These are phyloP conservation scores for Sporothrix schenckii DNA, from an alignment of 2,329 filamentous ascomycete genomes.

Conservation along the genomic window DNA sequence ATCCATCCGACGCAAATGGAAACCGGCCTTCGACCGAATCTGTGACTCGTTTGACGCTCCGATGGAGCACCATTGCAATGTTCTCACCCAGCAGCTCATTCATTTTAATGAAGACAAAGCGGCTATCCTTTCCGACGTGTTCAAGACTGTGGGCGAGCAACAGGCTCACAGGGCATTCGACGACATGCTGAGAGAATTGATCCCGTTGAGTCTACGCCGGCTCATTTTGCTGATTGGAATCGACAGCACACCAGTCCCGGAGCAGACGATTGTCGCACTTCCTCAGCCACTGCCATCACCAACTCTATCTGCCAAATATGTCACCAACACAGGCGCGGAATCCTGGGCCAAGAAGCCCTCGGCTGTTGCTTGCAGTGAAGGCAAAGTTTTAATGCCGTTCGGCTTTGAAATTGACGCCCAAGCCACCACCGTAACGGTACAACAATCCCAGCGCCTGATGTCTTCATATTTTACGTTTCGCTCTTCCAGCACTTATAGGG, in stretches of 20 bases:
- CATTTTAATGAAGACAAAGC: slow-evolving; percentile 26
- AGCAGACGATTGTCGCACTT: not conserved
- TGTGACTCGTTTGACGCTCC: slow-evolving; percentile 4
- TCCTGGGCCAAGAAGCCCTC: no score
- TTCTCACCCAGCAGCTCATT: slow-evolving; percentile 12
- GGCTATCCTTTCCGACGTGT: not conserved
- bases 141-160: not conserved
- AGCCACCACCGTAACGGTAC: not conserved
- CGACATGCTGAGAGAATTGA: not conserved
- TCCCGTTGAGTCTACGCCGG: not conserved
- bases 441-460: not conserved
- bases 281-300: not conserved
- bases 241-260: slow-evolving; percentile 2
- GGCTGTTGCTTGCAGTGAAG: not conserved
- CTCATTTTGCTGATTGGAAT: not conserved
- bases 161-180: not conserved
- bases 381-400: no score
- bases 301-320: not conserved
- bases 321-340: not conserved
- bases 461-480: not conserved
- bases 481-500: not conserved
- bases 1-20: not conserved
- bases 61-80: slow-evolving; percentile 15
- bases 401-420: not conserved
- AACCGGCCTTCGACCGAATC: not conserved